Base-by-base conservation (phyloP, 164 flowering plant genomes). In the Amborella trichopoda region DNA sequence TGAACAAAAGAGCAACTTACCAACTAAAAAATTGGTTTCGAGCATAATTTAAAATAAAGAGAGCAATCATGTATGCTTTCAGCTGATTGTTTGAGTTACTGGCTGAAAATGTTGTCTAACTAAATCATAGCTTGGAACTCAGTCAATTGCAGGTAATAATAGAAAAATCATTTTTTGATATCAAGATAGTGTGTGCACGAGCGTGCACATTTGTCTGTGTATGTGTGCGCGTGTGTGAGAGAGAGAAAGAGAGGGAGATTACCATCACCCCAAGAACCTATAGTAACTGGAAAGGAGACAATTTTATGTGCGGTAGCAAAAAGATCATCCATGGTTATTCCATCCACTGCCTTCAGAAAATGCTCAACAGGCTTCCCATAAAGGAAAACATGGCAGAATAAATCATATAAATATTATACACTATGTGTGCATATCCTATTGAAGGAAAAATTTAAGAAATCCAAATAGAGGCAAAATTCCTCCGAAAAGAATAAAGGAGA, bases 181-280 rank as follows among this genome's bases (percentile, higher is more conserved):
- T 38, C 41, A 38, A 16, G 20, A 16, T 30, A 14, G 11, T 8
- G 34, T 38, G 20, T 16, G 11, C 8, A 38, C 16, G 21, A 38
- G 20, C 2, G 16, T 38, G 12, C 14, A 33, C 12, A 13, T 32
- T 32, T 33, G 16, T 11, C 12, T 33, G 12, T 33, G 37, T 4
- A 44, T 28, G 13, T 42, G n/a, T 12, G 18, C 22, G 12, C 19
- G 40, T n/a, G n/a, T n/a, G 19, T 38, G 21, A 25, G 45, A 30
- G 9, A 12, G 16, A 20, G 21, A n/a, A 28, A 5, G 17, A 3
- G 10, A 16, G 25, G 11, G 1, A 23, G 21, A 40, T 53, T 81
- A 87, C 99, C 90, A 55, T 87, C 81, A 63, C 99, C 99, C 53
- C 73, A 70, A 26, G 94, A 74, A 27, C 90, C 96, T 94, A 87